phyloP scores from a whole-genome alignment of 805 yeast species.

The Candida arabinofermentans region DNA sequence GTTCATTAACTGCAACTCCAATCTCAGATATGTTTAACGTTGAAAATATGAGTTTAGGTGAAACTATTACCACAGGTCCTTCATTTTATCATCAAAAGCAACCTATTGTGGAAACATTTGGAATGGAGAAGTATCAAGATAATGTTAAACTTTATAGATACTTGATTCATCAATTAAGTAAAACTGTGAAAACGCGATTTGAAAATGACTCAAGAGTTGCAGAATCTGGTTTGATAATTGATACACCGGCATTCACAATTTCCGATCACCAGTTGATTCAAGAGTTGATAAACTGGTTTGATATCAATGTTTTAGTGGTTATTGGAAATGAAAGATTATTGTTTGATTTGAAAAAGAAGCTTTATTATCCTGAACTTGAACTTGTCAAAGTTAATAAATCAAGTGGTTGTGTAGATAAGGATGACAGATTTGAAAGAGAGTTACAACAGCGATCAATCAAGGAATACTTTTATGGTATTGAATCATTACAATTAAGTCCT shows the following conservation, averaged over 20 bases:
- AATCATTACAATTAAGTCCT: constrained; percentile 69
- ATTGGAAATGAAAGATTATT: constrained; percentile 72
- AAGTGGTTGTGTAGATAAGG: constrained; percentile 74
- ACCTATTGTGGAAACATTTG: constrained; percentile 81
- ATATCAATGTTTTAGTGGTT: constrained; percentile 56
- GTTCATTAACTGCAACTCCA: constrained; percentile 79
- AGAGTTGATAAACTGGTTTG: constrained; percentile 54
- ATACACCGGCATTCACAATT: constrained; percentile 62
- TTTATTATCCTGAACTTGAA: constrained; percentile 34
- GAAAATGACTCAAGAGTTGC: constrained; percentile 43
- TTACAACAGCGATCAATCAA: constrained; percentile 72
- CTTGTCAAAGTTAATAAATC: constrained; percentile 64
- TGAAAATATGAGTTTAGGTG: constrained; percentile 69
- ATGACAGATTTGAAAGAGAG: constrained; percentile 63
- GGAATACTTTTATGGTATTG: constrained; percentile 86
- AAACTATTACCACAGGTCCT: constrained; percentile 71
- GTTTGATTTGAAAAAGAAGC: constrained; percentile 56
- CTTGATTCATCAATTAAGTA: constrained; percentile 39
- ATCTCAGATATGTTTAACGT: constrained; percentile 77
- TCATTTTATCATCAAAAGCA: constrained; percentile 80
- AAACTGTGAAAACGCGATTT: constrained; percentile 39
- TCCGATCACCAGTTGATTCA: constrained; percentile 51
- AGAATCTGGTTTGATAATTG: constrained; percentile 62
- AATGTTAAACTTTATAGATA: constrained; percentile 55
- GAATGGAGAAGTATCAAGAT: constrained; percentile 55